phyloP scores from a whole-genome alignment of 352 stramenopile species.

The Hyaloperonospora brassicae region DNA sequence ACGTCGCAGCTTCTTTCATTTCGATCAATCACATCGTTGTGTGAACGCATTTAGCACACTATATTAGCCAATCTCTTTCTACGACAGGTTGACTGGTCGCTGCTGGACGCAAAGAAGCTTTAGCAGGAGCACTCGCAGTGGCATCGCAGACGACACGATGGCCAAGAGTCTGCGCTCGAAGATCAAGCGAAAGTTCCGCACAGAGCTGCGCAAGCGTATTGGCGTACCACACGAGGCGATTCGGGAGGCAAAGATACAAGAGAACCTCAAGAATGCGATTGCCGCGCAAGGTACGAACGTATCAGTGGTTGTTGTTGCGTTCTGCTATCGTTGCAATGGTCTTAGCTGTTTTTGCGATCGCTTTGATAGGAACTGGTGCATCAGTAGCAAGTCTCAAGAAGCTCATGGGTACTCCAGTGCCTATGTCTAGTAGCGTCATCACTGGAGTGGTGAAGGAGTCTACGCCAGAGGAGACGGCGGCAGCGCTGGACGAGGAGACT shows the following conservation, averaged over 20 bases:
- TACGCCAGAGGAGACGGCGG: conserved; percentile 33
- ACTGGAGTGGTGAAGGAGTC: conserved; percentile 36
- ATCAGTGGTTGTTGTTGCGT: background rate
- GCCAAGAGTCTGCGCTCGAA: conserved; percentile 85
- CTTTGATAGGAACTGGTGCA: conserved; percentile 28
- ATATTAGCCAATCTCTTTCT: conserved; percentile 15
- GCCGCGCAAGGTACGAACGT: conserved; percentile 41
- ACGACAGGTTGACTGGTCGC: conserved; percentile 22
- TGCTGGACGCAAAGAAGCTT: background rate
- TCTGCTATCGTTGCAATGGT: background rate
- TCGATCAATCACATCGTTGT: conserved; percentile 11
- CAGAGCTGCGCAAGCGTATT: conserved; percentile 75
- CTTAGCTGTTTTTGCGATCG: conserved; percentile 9
- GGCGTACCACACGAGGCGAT: conserved; percentile 63
- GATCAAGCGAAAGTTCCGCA: conserved; percentile 86
- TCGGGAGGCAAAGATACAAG: conserved; percentile 76
- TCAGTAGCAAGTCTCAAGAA: conserved; percentile 65
- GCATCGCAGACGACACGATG: conserved; percentile 34
- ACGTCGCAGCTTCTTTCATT: conserved; percentile 16
- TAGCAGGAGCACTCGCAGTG: too few relatives aligned
- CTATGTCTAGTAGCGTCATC: conserved; percentile 34
- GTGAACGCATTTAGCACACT: too few relatives aligned
- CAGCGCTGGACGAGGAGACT: conserved; percentile 43
- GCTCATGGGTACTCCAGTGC: conserved; percentile 50
- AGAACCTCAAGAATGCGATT: conserved; percentile 79